Evolutionary conservation across 371 early-diverging fungal genomes (phyloP), one percentile per base, ranked within the genome.

Genomic region (Circinella umbellata): DNA sequence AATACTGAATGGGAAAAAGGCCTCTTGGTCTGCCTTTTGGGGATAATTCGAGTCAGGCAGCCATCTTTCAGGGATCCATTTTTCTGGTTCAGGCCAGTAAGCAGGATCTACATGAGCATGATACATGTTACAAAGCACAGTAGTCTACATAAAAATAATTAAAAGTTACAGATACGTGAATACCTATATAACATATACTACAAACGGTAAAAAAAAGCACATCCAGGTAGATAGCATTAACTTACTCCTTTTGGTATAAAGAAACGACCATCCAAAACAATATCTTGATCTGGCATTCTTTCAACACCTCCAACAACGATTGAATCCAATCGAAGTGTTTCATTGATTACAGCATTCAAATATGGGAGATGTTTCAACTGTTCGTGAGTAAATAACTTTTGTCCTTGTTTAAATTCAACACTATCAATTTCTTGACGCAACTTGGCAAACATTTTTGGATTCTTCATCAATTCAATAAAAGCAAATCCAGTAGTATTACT

Each of bases 311-410:
- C 64, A 9, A 71, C 69, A 3, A 67, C 71, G 46, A 76, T 72
- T 4, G 73, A 54, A 60, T 79, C 61, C 20, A 81, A 20, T 17
- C 81, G 75, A 48, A 79, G 57, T 11, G 80, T 72, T 61, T 80
- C 78, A 8, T 80, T 73, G 37, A 84, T 76, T 20, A 75, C 75
- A 15, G 78, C 80, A 64, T 78, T 79, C 18, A 80, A 70, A 62
- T 80, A 81, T 17, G 77, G 76, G 6, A 79, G 61, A 27, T 67
- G 59, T 34, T 78, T 80, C 10, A 84, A 27, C 42, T 81, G 79
- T 17, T 76, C 76, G 42, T 79, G 76, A 6, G 36, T 18, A 57
- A 78, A 73, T 9, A 80, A 34, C 39, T 51, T 63, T 18, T 35
- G 61, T 34, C 38, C 64, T n/a, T 73, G 66, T 27, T 61, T 42